These are phyloP conservation scores for Ceratocystis cubensis DNA, from an alignment of 2,329 filamentous ascomycete species.

Conservation along the genomic window DNA sequence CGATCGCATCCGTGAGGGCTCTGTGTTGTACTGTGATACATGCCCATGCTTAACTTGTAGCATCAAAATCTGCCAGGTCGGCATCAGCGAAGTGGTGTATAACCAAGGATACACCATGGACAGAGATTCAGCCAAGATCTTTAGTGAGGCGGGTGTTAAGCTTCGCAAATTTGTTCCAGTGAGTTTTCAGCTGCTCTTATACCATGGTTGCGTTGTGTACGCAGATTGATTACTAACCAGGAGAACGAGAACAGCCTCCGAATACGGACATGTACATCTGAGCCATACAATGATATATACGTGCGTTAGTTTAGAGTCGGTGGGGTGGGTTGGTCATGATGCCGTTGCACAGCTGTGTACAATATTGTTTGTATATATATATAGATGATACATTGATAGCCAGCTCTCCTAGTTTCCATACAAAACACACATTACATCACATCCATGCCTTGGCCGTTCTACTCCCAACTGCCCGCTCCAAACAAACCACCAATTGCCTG, in stretches of 20 bases:
- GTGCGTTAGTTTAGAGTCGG: neutral
- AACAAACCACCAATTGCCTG: constrained; percentile 47
- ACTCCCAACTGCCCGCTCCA: constrained; percentile 44
- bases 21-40: constrained; percentile 85
- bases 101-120: constrained; percentile 94
- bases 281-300: constrained; percentile 25
- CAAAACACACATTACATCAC: constrained; percentile 8
- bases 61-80: constrained; percentile 96
- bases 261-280: constrained; percentile 54
- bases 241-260: constrained; percentile 36
- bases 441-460: neutral
- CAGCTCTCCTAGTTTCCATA: neutral
- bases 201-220: neutral
- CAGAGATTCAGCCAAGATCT: constrained; percentile 64
- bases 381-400: no score
- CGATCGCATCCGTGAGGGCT: constrained; percentile 71
- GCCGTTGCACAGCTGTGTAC: neutral
- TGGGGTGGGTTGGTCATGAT: neutral
- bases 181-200: constrained; percentile 29
- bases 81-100: constrained; percentile 91
- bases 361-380: neutral
- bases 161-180: constrained; percentile 82
- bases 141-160: constrained; percentile 69
- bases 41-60: constrained; percentile 96
- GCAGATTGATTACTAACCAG: neutral